These are phyloP conservation scores for Neotropicomus parvogracilis DNA, from an alignment of 1,284 basidiomycete species.

Conservation along the genomic window DNA sequence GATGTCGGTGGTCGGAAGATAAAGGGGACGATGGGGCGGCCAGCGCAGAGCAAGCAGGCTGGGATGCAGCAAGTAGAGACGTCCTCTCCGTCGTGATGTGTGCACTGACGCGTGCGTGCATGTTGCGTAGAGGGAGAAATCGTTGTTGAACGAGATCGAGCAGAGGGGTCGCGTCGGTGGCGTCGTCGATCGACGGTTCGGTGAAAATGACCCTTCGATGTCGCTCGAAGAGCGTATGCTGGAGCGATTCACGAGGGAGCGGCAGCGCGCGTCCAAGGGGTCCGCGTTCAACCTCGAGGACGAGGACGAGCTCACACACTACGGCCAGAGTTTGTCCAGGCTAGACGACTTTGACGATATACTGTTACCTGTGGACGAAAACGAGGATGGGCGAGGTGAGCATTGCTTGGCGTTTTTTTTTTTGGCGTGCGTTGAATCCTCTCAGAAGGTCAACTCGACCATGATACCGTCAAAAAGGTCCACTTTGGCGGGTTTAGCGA, in stretches of 20 bases:
- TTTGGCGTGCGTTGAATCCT: conserved; percentile 27
- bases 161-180: conserved; percentile 79
- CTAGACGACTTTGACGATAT: conserved; percentile 85
- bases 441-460: conserved; percentile 57
- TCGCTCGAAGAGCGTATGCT: conserved; percentile 95
- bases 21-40: conserved; percentile 80
- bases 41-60: conserved; percentile 81
- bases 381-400: conserved; percentile 53
- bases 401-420: conserved; percentile 5
- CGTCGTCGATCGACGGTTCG: conserved; percentile 92
- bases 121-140: conserved; percentile 69
- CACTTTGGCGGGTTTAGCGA: conserved; percentile 92
- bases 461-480: conserved; percentile 57
- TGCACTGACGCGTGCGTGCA: conserved; percentile 12
- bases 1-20: conserved; percentile 86
- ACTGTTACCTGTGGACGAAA: conserved; percentile 69
- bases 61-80: conserved; percentile 79
- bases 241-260: conserved; percentile 91
- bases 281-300: conserved; percentile 90
- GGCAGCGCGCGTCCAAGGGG: conserved; percentile 76
- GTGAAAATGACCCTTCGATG: conserved; percentile 90
- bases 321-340: conserved; percentile 82
- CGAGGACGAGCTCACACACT: conserved; percentile 90
- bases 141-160: conserved; percentile 84
- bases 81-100: conserved; percentile 26